Percentiles rank a stretch among this genome's conserved stretches.
phyloP scores from a whole-genome alignment of 768 basidiomycete species.

The Galerina sulciceps region DNA sequence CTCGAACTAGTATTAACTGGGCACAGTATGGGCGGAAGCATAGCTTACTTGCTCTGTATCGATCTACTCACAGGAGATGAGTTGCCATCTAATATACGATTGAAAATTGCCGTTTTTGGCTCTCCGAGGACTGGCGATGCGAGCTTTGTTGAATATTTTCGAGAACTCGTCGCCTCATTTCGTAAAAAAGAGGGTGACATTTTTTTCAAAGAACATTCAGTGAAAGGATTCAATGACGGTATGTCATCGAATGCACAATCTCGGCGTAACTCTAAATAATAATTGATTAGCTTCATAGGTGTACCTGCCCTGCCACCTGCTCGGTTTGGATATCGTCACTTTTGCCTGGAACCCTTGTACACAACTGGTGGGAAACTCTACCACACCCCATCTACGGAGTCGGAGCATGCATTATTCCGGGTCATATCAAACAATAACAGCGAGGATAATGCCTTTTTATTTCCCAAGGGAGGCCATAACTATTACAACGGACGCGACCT shows the following conservation, averaged over 20 bases:
- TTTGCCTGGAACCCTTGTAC: constrained; percentile 52
- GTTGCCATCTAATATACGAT: constrained; percentile 28
- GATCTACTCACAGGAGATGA: constrained; percentile 43
- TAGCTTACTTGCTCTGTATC: constrained; percentile 54
- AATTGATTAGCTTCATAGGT: constrained; percentile 35
- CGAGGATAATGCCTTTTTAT: constrained; percentile 24
- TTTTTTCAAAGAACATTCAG: constrained; percentile 48
- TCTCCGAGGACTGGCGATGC: constrained; percentile 53
- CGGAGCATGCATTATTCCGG: constrained; percentile 51
- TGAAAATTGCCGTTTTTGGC: constrained; percentile 56
- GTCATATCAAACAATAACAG: constrained; percentile 24
- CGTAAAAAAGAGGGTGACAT: constrained; percentile 37
- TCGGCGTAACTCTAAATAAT: constrained; percentile 8
- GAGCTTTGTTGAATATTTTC: constrained; percentile 46
- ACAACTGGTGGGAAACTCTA: constrained; percentile 51
- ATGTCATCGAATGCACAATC: constrained; percentile 13
- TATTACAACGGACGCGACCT: constrained; percentile 63
- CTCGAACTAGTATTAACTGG: constrained; percentile 54
- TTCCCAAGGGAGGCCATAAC: constrained; percentile 64
- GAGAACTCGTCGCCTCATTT: constrained; percentile 35
- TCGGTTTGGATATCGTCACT: constrained; percentile 56
- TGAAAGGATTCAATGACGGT: constrained; percentile 65
- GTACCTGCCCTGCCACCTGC: constrained; percentile 61
- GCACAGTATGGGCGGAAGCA: constrained; percentile 60
- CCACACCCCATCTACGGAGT: constrained; percentile 46